Base-by-base conservation (phyloP, 805 yeast species). In the Candida silvatica region DNA sequence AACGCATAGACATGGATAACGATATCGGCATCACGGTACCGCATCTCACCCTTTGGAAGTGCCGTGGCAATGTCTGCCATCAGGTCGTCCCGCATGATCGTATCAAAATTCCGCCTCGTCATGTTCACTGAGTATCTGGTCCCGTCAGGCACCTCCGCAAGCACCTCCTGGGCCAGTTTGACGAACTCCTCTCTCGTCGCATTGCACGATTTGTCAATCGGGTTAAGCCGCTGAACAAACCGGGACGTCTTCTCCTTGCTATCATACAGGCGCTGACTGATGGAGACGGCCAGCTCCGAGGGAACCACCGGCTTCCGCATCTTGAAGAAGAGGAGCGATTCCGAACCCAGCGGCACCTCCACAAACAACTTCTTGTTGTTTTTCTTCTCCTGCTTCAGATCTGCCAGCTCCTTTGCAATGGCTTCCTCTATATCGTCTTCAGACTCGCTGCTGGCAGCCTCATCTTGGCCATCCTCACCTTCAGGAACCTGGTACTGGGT, bases 1-100 rank as follows among this genome's bases (percentile, higher is more conserved):
- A 80, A 90, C 52, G 96, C 83, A 54, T 86, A 95, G 3, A 92
- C 81, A 35, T 90, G 52, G 32, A 92, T 72, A 46, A 92, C 62
- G 50, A 79, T 77, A 41, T 88, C 94, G 49, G 74, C 85, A 9
- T 74, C 59, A 48, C 84, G 83, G 54, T 92, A 67, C 52, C 87
- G 94, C 12, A 92, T 94, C 15, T 59, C 63, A 54, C 86, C 95
- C 2, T 78, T 79, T 42, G 52, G 48, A n/a, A 54, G 30, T 7
- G 42, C 31, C 17, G 45, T 45, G 3, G 51, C 49, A 6, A 88
- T 69, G 9, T 74, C 64, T 24, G 68, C 72, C 40, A 85, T 86
- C 34, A 90, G 73, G n/a, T 74, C 85, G 40, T 69, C 80, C 43
- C 86, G 74, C 17, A 73, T 76, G 19, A 88, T 54, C 1, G 78